Percentiles rank a stretch among this genome's conserved stretches.
phyloP scores from a whole-genome alignment of 345 rosid genomes.

The Salix caprea region DNA sequence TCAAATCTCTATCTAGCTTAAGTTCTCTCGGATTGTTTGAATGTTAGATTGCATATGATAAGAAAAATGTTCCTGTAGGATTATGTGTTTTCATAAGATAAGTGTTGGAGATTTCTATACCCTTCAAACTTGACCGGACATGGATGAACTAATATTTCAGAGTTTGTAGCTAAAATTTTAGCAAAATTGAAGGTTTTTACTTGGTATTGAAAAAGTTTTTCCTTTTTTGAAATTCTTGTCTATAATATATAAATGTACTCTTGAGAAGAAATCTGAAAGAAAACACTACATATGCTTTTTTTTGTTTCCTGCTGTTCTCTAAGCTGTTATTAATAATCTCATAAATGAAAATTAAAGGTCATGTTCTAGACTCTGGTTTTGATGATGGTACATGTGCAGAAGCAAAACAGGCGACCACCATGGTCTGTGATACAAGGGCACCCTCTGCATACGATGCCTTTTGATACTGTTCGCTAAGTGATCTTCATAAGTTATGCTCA shows the following conservation, averaged over 20 bases:
- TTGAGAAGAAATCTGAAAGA: not conserved
- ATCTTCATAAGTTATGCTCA: not conserved
- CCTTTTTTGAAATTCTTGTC: not conserved
- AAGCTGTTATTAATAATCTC: not conserved
- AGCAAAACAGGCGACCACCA: slow-evolving; percentile 62
- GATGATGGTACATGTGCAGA: slow-evolving; percentile 39
- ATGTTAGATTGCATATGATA: not conserved
- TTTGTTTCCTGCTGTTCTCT: not conserved
- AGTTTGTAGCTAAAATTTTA: not conserved
- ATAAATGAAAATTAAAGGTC: too few relatives aligned
- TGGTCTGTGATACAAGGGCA: slow-evolving; percentile 79
- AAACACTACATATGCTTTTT: not conserved
- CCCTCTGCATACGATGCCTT: slow-evolving; percentile 31
- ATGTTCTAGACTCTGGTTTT: not conserved
- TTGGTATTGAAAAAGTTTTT: not conserved
- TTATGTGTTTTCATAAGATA: not conserved
- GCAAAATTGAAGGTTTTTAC: not conserved
- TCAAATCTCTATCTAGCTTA: not conserved
- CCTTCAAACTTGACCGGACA: not conserved
- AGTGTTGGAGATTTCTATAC: not conserved
- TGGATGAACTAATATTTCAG: not conserved
- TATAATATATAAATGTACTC: not conserved
- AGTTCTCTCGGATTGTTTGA: not conserved
- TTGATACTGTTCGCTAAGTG: slow-evolving; percentile 24
- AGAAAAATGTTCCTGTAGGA: not conserved